Evolutionary conservation across 345 rosid genomes (phyloP).

Genomic region (Heritiera fomes): DNA sequence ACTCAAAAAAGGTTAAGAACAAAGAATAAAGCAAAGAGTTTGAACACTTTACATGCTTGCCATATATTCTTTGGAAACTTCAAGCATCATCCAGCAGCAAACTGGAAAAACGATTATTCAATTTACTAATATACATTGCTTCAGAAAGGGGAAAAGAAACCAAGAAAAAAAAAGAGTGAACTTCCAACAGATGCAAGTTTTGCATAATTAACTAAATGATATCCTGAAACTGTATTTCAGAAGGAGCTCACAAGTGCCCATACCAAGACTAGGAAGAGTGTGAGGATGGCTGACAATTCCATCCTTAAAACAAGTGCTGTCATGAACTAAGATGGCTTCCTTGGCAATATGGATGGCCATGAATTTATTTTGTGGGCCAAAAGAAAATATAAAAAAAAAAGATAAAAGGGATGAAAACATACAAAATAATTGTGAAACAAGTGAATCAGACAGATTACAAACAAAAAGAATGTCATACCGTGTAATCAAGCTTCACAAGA

Average conservation of each 20-base stretch:
- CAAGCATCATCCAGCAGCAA: conserved; percentile 21
- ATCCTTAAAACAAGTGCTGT: background rate
- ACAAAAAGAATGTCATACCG: conserved; percentile 25
- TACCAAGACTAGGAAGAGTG: background rate
- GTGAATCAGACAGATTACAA: conserved; percentile 1
- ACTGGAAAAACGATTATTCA: conserved; percentile 23
- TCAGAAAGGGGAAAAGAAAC: conserved; percentile 6
- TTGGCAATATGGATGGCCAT: background rate
- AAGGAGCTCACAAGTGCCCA: conserved; percentile 20
- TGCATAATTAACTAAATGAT: conserved; percentile 13
- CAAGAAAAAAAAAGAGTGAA: background rate
- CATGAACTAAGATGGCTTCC: background rate
- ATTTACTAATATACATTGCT: conserved; percentile 14
- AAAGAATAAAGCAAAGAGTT: conserved; percentile 23
- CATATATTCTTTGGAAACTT: conserved; percentile 27
- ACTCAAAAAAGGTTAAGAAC: background rate
- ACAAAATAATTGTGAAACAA: conserved; percentile 25
- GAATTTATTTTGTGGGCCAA: conserved; percentile 8
- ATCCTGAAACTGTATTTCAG: conserved; percentile 8
- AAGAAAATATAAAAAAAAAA: conserved; percentile 23
- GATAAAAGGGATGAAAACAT: conserved; percentile 21
- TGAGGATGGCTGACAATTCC: conserved; percentile 12
- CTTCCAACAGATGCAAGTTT: conserved; percentile 24
- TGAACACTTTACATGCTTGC: background rate
- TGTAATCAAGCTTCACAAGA: conserved; percentile 28